Evolutionary conservation across 192 early-diverging fungal species (phyloP).

Genomic region (Linnemannia zychae): DNA sequence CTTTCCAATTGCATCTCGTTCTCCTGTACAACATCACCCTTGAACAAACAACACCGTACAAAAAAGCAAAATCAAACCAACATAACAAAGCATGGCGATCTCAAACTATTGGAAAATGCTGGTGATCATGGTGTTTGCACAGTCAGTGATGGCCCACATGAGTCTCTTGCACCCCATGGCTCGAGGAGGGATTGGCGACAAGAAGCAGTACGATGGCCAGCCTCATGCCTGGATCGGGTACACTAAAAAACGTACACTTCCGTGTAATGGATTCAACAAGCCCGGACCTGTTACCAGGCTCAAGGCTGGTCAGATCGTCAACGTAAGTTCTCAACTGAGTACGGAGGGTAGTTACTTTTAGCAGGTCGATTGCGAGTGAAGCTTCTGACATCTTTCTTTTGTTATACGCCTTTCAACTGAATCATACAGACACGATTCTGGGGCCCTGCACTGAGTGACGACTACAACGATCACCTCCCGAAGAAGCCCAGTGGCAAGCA

Average conservation of each 20-base stretch:
- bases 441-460: conserved; percentile 20
- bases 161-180: conserved; percentile 24
- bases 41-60: not conserved
- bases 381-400: not conserved
- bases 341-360: not conserved
- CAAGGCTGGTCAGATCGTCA: conserved; percentile 35
- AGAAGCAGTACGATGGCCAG: conserved; percentile 2
- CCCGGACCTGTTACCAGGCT: conserved; percentile 26
- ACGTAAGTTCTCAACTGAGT: conserved; percentile 18
- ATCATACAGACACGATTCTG: conserved; percentile 36
- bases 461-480: conserved; percentile 1
- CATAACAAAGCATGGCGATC: not conserved
- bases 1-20: too few species aligned
- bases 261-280: conserved; percentile 44
- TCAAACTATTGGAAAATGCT: not conserved
- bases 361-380: not conserved
- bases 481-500: not conserved
- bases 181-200: conserved; percentile 19
- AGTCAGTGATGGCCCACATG: conserved; percentile 32
- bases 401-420: not conserved
- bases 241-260: not conserved
- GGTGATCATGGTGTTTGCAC: not conserved
- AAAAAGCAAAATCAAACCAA: not conserved
- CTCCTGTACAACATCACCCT: not conserved
- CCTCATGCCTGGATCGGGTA: conserved; percentile 36